Conservation (phyloP, 2,329 filamentous ascomycete species). For the Ascochyta fabae region DNA sequence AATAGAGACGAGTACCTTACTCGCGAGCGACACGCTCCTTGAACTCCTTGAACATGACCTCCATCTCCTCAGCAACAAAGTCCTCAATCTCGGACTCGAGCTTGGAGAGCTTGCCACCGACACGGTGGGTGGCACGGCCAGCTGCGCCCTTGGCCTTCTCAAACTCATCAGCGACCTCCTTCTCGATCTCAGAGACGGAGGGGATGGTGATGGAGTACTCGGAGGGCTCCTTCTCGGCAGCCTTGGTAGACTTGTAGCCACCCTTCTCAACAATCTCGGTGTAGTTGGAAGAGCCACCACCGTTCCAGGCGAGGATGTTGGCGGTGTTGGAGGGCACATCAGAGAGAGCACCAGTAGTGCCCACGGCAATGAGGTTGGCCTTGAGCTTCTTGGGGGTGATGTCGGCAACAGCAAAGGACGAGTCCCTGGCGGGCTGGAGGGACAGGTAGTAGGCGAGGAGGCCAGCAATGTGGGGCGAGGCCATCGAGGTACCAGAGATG, state of each 20-base stretch:
- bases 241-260: constrained; percentile 65
- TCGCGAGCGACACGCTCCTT: constrained; percentile 47
- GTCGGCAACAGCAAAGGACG: constrained; percentile 85
- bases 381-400: constrained; percentile 96
- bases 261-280: constrained; percentile 77
- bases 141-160: constrained; percentile 47
- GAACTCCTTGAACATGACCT: constrained; percentile 62
- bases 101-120: constrained; percentile 57
- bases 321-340: constrained; percentile 86
- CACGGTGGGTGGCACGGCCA: constrained; percentile 50
- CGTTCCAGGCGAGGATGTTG: constrained; percentile 99
- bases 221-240: constrained; percentile 46
- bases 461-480: constrained; percentile 76
- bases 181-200: constrained; percentile 44
- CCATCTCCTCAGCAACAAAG: constrained; percentile 57
- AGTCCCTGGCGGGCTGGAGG: constrained; percentile 88
- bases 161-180: constrained; percentile 46
- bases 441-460: constrained; percentile 98
- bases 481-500: constrained; percentile 80
- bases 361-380: constrained; percentile 81
- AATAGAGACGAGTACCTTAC: constrained; percentile 22
- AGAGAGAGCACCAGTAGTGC: constrained; percentile 76
- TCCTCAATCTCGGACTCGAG: constrained; percentile 54
- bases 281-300: constrained; percentile 93
- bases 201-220: constrained; percentile 47